Conservation (phyloP, 352 stramenopile genomes). For the Saprolegnia parasitica region DNA sequence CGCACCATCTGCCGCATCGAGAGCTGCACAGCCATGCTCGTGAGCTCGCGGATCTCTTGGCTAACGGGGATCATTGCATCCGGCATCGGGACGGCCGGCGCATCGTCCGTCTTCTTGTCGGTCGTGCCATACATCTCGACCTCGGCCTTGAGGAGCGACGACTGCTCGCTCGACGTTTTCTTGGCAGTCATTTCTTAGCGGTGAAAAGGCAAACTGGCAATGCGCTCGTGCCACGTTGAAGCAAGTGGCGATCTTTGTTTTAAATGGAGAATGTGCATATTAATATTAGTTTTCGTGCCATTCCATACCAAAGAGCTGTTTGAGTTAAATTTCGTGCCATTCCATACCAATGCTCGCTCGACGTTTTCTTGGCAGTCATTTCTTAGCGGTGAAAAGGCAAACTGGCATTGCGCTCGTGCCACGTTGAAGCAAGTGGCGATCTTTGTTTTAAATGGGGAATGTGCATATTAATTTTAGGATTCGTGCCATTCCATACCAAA, state of each 20-base stretch:
- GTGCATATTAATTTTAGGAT: no score
- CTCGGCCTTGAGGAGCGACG: slow-evolving; percentile 18
- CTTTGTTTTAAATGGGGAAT: neutral
- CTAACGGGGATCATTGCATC: slow-evolving; percentile 20
- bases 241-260: slow-evolving; percentile 9
- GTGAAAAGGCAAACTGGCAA: neutral
- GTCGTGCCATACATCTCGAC: slow-evolving; percentile 20
- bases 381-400: neutral
- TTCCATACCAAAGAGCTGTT: neutral
- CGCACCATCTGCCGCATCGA: slow-evolving; percentile 44
- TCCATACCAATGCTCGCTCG: slow-evolving; percentile 14
- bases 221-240: neutral
- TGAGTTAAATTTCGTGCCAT: no score
- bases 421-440: slow-evolving; percentile 13
- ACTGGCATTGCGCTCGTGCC: neutral
- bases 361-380: slow-evolving; percentile 20
- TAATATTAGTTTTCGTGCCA: neutral
- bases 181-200: slow-evolving; percentile 12
- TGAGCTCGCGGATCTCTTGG: slow-evolving; percentile 38
- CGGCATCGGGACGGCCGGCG: neutral
- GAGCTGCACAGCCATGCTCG: slow-evolving; percentile 45
- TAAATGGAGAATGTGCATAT: neutral
- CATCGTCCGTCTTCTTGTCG: neutral
- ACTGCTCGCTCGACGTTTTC: slow-evolving; percentile 10
- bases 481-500: no score